Evolutionary conservation across 2,329 filamentous ascomycete species (phyloP), one percentile per base, ranked within the genome.

Genomic region (Cordyceps militaris): DNA sequence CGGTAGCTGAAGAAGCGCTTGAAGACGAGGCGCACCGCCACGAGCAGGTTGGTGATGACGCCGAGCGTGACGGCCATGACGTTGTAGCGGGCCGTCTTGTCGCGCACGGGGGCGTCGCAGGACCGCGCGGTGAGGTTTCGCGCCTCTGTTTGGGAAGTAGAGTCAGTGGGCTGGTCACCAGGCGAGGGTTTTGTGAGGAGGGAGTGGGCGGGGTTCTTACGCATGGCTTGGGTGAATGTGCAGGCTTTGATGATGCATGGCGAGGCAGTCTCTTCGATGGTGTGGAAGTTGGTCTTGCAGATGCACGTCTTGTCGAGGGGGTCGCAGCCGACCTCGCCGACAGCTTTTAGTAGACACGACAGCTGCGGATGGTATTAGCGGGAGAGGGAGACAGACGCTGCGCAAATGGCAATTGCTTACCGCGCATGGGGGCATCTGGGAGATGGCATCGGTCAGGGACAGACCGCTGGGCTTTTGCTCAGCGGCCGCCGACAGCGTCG

Each of bases 21-120:
- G 46, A 65, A 71, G 1, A 61, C 64, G 10, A 79, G 70, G 21
- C 79, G 74, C 13, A 77, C 66, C 1, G 72, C 53, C 19, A 79
- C 66, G 59, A 78, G 77, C 19, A 73, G 59, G 54, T 64, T 71
- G 3, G 73, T 70, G 6, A 77, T 64, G 7, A 68, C 64, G 32
- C 68, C 69, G n/a, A 75, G 63, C 59, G 61, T 28, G 61, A 70
- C 63, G 60, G 67, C 66, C 4, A 77, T 66, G 49, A 65, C 67
- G 5, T 71, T 62, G 52, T 75, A 68, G 24, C 69, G 62, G 23
- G 64, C 59, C 61, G 61, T 70, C 55, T 67, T 72, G 61, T 73
- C 65, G 14, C 68, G 64, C 7, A 68, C 30, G 14, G 62, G 66
- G 4, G 63, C 66, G 32, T 62, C 60, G 58, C 70, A 74, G 16